Base-by-base conservation (phyloP, 2,329 filamentous ascomycete genomes). In the Sporothrix euskadiensis region DNA sequence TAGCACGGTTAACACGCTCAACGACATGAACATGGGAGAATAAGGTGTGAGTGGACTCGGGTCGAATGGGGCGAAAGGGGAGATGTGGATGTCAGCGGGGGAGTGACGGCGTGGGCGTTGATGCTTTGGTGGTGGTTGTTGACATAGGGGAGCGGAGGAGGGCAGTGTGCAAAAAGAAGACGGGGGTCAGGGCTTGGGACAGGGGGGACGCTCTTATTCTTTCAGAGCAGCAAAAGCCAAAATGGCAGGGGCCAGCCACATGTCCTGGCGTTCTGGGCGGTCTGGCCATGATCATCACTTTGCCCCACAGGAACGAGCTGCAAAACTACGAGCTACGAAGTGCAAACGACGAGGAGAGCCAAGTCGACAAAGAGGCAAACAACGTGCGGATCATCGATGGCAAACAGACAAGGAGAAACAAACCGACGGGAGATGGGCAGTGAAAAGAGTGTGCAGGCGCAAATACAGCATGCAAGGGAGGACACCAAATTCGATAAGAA, bases 11-110 rank as follows among this genome's bases (percentile, higher is more conserved):
- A 16, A 52, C 26, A 26, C 9, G 5, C 16, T 61, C 16, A 35
- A 54, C 26, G 16, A 19, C 56, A 35, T 59, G 30, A 30, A 59
- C 52, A 59, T 39, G 16, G 30, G 30, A 66, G 44, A 66, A 49
- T 66, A 66, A 66, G 26, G 63, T 66, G 63, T 66, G 63, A 10
- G 63, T 49, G 41, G 63, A 49, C 41, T 65, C 57, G 19, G 30
- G 30, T 39, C 7, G 57, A 41, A 12, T 14, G 59, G 59, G 59
- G 19, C 56, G 8, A 19, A 59, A 35, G 56, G 35, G 35, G 52
- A 22, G n/a, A 26, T 56, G 22, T 49, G 47, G 63, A 19, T 30
- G 41, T 66, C n/a, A 63, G 10, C n/a, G 59, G 35, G 35, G 35
- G 35, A 65, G 35, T 65, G n/a, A 44, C 39, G 59, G 35, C 26